Evolutionary conservation across 2,329 filamentous ascomycete genomes (phyloP).

Genomic region (Epichloe bromicola): DNA sequence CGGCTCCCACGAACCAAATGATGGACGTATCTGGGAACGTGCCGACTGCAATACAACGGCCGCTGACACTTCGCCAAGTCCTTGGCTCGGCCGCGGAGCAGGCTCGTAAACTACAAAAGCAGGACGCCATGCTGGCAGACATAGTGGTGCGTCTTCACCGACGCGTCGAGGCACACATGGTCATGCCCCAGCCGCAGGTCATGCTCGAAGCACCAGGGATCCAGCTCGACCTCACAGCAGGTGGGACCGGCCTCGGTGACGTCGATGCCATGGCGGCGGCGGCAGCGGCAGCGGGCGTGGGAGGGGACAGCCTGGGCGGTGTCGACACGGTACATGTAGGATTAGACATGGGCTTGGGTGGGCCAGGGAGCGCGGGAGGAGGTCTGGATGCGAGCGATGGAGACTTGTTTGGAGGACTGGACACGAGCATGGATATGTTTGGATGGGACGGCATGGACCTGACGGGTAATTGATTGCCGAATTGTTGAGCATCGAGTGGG

Average conservation of each 20-base stretch:
- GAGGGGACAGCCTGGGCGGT: conserved; percentile 25
- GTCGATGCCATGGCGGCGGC: conserved; percentile 31
- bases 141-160: conserved; percentile 49
- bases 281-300: conserved; percentile 23
- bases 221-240: conserved; percentile 26
- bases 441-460: conserved; percentile 25
- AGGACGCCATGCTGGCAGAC: conserved; percentile 46
- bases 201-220: conserved; percentile 31
- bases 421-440: conserved; percentile 32
- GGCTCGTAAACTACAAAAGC: conserved; percentile 41
- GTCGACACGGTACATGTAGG: conserved; percentile 24
- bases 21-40: conserved; percentile 24
- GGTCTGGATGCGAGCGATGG: conserved; percentile 23
- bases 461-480: conserved; percentile 2
- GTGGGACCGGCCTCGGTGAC: conserved; percentile 25
- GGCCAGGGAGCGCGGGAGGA: conserved; percentile 19
- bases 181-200: conserved; percentile 24
- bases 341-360: conserved; percentile 32
- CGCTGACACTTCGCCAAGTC: conserved; percentile 45
- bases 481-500: too few relatives aligned
- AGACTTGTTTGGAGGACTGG: conserved; percentile 26
- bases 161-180: conserved; percentile 53
- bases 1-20: conserved; percentile 15
- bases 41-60: conserved; percentile 27
- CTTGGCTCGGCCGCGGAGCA: conserved; percentile 45